Evolutionary conservation across 208 protist species (phyloP), one percentile per base, ranked within the genome.

Genomic region (Willaertia magna): DNA sequence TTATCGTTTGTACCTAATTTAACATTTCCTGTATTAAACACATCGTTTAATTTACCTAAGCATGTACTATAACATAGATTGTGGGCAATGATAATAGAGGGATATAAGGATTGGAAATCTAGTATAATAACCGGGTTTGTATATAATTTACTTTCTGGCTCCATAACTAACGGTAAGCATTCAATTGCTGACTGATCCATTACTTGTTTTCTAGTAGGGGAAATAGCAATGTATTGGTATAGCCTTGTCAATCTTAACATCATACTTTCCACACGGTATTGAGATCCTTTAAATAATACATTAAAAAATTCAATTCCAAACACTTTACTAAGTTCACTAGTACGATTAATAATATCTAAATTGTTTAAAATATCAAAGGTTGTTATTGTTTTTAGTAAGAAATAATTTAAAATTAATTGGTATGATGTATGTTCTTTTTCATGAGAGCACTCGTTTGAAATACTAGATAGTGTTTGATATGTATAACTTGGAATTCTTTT

Each of bases 41-140:
- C 55, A 52, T n/a, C 44, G 20, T 75, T 26, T 9, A 91, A 34
- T 16, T 85, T 87, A 20, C 94, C 94, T 43, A 96, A 84, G 84
- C 93, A 96, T n/a, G 94, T 96, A 7, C 87, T 92, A 85, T 92
- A 96, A 85, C 88, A 97, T 42, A 93, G 89, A 86, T 97, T 97
- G 88, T 96, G 95, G 12, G 93, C 95, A 88, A 97, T 97, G 20
- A 96, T 91, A 22, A 95, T 93, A 6, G 93, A 95, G 46, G 95
- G 95, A 85, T 96, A 97, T 20, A 97, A 89, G 20, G 92, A 95
- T 81, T 93, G 93, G 78, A 97, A 96, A 86, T 97, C 95, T n/a
- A 97, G 75, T 9, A 97, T 94, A n/a, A 94, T 47, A 0, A 97
- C 93, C 34, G 87, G 87, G 46, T 87, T 87, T 4, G 51, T 67